Percentiles rank a stretch among this genome's conserved stretches.
phyloP scores from a whole-genome alignment of 768 basidiomycete genomes.

The Hydnum rufescens region DNA sequence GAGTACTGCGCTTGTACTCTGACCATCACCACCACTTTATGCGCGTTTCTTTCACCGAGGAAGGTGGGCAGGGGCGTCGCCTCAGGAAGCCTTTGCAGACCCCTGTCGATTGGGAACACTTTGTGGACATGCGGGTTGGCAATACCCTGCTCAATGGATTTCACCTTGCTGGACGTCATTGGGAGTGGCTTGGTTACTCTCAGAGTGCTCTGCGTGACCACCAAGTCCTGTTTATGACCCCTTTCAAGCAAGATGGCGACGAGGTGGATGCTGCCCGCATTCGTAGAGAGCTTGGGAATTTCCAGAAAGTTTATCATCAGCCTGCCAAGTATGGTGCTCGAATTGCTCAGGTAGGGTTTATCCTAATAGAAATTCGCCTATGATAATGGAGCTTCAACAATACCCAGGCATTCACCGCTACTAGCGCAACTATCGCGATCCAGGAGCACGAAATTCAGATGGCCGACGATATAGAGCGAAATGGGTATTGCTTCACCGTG shows the following conservation, averaged over 20 bases:
- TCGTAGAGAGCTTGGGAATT: constrained; percentile 34
- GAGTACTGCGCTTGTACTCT: constrained; percentile 48
- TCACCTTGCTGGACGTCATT: constrained; percentile 33
- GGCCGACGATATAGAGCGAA: constrained; percentile 29
- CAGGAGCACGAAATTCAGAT: constrained; percentile 21
- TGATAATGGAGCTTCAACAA: not conserved
- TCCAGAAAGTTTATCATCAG: constrained; percentile 30
- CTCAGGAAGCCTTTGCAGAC: constrained; percentile 32
- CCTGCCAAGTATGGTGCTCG: constrained; percentile 54
- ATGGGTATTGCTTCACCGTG: constrained; percentile 33
- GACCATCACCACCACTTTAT: constrained; percentile 48
- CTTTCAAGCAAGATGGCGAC: constrained; percentile 24
- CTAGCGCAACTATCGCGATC: constrained; percentile 34
- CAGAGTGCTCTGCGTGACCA: constrained; percentile 58
- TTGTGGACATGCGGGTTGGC: constrained; percentile 41
- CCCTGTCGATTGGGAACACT: constrained; percentile 35
- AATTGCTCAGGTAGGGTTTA: constrained; percentile 15
- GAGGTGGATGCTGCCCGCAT: constrained; percentile 28
- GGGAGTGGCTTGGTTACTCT: constrained; percentile 50
- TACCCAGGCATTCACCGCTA: constrained; percentile 56
- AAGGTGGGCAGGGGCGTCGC: constrained; percentile 52
- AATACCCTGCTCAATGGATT: constrained; percentile 41
- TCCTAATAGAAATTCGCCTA: not conserved
- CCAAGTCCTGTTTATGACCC: constrained; percentile 59
- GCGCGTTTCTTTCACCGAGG: constrained; percentile 70